Base-by-base conservation (phyloP, 257 asterid genomes). In the Salvia splendens region DNA sequence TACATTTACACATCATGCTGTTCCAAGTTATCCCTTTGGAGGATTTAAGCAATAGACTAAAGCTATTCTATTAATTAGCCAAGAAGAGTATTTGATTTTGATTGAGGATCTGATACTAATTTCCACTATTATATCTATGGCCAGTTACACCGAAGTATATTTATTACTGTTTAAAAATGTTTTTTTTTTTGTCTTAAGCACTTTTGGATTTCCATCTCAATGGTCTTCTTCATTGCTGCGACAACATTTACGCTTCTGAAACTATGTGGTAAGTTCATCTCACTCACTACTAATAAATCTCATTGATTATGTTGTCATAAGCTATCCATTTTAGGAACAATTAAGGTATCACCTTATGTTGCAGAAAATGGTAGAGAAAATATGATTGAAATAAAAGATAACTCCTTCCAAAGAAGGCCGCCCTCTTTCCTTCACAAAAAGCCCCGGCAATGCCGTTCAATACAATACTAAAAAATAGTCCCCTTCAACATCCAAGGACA, bases 171-270 rank as follows among this genome's bases (percentile, higher is more conserved):
- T 46, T 30, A 12, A 43, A 24, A 2, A 1, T 24, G 30, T 24
- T 24, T 60, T 12, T 48, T 48, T 60, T 11, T 48, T 70, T 67
- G 77, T 70, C 71, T 75, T 67, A 97, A 93, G 99, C 99, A 93
- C 79, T 93, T 93, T 41, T 93, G 99, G 97, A 96, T 93, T 75
- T 96, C 97, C 41, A 88, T 93, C 61, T 82, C 99, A 51, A 90
- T 93, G 99, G 95, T 93, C 78, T 93, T 93, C 88, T 88, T 90
- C 81, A 81, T 90, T 73, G 99, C 99, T 36, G 99, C 97, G 8
- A 90, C 97, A 54, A 40, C 86, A 58, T 93, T 93, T 80, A 90
- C 97, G 8, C 92, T 93, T 70, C 78, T 88, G 79, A 93, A 93
- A 80, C 85, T 93, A 52, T 75, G 91, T 46, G 96, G 99, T 93